These are phyloP conservation scores for Solanum arcanum DNA, from an alignment of 257 asterid genomes.

Conservation along the genomic window DNA sequence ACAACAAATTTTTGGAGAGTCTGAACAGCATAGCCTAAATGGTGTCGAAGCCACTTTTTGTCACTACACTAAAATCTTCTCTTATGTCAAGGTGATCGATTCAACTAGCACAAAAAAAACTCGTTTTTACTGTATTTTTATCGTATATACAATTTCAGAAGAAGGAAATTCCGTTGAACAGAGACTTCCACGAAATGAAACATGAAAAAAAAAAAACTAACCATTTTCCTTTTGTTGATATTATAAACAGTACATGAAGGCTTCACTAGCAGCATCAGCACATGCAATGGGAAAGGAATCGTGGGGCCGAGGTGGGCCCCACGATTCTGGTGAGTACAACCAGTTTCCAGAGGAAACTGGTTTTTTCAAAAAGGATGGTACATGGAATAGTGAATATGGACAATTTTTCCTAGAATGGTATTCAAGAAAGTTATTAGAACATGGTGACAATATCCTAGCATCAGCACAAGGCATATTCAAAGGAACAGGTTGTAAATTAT, in stretches of 20 bases:
- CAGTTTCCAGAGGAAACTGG: constrained; percentile 82
- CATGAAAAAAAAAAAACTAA: not conserved
- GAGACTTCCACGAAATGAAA: not conserved
- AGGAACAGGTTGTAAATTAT: constrained; percentile 61
- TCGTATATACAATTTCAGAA: not conserved
- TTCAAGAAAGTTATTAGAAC: constrained; percentile 57
- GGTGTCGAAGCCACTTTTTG: not conserved
- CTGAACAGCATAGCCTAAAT: not conserved
- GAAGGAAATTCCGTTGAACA: not conserved
- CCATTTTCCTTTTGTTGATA: not conserved
- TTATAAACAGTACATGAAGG: constrained; percentile 64
- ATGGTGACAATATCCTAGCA: constrained; percentile 66
- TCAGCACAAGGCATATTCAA: constrained; percentile 53
- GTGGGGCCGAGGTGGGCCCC: constrained; percentile 86
- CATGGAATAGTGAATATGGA: constrained; percentile 77
- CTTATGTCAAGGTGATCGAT: not conserved
- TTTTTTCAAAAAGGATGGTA: constrained; percentile 63
- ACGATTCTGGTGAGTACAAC: constrained; percentile 70
- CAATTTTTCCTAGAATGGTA: constrained; percentile 79
- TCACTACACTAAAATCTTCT: not conserved
- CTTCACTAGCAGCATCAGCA: constrained; percentile 81
- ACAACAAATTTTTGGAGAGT: not conserved
- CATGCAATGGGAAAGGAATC: constrained; percentile 41
- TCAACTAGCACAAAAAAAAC: not conserved
- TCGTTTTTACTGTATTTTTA: not conserved